phyloP scores from a whole-genome alignment of 768 basidiomycete species.

The Lactifluus hygrophoroides region DNA sequence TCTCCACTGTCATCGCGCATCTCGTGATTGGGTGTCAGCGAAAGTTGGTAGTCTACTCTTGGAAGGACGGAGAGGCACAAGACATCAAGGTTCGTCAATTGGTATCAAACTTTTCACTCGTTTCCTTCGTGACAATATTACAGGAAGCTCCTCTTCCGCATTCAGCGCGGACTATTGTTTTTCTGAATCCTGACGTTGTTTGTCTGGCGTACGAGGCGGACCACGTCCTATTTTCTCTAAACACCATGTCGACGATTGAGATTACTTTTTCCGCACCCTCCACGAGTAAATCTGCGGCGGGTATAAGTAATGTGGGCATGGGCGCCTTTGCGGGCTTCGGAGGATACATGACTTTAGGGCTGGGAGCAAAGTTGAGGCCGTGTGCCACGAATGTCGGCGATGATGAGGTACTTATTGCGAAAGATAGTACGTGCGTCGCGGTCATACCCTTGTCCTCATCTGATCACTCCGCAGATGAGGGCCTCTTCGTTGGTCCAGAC shows the following conservation, averaged over 20 bases:
- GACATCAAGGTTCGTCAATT: slow-evolving; percentile 49
- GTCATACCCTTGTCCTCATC: neutral
- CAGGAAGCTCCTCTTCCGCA: slow-evolving; percentile 83
- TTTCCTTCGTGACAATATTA: slow-evolving; percentile 1
- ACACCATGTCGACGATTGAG: slow-evolving; percentile 48
- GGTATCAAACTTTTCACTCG: neutral
- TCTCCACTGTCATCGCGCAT: slow-evolving; percentile 62
- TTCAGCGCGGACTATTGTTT: slow-evolving; percentile 78
- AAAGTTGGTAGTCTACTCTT: slow-evolving; percentile 76
- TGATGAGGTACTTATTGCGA: slow-evolving; percentile 60
- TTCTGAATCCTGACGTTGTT: slow-evolving; percentile 50
- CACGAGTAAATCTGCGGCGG: slow-evolving; percentile 30
- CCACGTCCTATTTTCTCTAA: slow-evolving; percentile 63
- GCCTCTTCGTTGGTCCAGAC: slow-evolving; percentile 53
- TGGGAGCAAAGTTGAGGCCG: slow-evolving; percentile 68
- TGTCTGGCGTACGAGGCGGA: slow-evolving; percentile 81
- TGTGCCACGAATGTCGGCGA: slow-evolving; percentile 46
- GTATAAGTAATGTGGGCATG: slow-evolving; percentile 45
- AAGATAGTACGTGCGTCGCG: slow-evolving; percentile 56
- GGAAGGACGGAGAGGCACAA: slow-evolving; percentile 78
- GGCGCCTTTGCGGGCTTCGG: slow-evolving; percentile 72
- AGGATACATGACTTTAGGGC: slow-evolving; percentile 78
- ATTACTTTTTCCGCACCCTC: slow-evolving; percentile 37
- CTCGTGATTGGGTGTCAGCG: slow-evolving; percentile 81
- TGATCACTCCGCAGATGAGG: slow-evolving; percentile 43